A percentile compares a stretch with the other conserved stretches of the same genome.
Evolutionary conservation across 257 asterid species (phyloP).

Genomic region (Przewalskia tangutica): DNA sequence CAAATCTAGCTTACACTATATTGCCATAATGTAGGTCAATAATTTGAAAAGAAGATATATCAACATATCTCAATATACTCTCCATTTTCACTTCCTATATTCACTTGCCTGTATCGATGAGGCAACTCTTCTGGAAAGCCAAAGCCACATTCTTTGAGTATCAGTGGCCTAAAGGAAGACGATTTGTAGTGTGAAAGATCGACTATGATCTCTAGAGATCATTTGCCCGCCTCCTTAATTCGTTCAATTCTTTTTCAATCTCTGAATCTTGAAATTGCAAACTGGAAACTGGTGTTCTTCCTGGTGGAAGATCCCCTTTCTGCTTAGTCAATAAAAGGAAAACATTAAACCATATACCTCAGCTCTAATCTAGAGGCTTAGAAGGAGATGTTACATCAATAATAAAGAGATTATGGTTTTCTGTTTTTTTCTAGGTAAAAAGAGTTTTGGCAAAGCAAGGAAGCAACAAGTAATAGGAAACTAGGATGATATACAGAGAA

Average conservation of each 20-base stretch:
- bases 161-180: neutral
- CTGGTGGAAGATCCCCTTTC: conserved; percentile 97
- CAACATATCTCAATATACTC: neutral
- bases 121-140: neutral
- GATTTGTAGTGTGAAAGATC: neutral
- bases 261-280: conserved; percentile 75
- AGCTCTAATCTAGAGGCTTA: neutral
- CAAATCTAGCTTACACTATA: neutral
- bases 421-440: neutral
- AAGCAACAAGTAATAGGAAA: neutral
- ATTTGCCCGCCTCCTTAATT: conserved; percentile 63
- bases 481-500: neutral
- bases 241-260: conserved; percentile 82
- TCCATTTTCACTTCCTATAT: conserved; percentile 1
- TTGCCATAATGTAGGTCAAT: neutral
- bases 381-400: neutral
- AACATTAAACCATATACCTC: neutral
- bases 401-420: neutral
- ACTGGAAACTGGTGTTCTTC: conserved; percentile 50
- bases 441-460: neutral
- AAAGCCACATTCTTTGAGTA: neutral
- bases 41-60: neutral
- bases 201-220: conserved; percentile 32
- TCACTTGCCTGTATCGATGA: neutral
- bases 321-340: conserved; percentile 15